Evolutionary conservation across 1,284 basidiomycete species (phyloP).

Genomic region (Cystobasidiaceae sp.): DNA sequence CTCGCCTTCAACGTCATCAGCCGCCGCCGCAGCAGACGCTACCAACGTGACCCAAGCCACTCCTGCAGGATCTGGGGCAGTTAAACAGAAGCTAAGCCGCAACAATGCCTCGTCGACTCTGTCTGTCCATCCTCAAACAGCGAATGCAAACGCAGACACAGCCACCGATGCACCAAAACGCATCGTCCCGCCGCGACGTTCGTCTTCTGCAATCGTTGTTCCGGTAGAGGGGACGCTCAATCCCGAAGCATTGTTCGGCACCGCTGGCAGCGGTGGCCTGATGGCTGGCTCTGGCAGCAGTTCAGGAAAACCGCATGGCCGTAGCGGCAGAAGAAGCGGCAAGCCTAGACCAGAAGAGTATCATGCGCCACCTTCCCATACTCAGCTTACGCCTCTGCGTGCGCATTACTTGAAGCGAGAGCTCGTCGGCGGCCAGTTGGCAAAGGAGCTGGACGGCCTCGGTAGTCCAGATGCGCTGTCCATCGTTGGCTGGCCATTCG

Average conservation of each 20-base stretch:
- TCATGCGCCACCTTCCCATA: conserved; percentile 50
- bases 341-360: conserved; percentile 53
- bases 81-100: no score
- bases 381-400: conserved; percentile 66
- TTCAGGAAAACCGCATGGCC: no score
- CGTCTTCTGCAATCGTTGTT: conserved; percentile 37
- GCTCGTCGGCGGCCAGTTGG: conserved; percentile 79
- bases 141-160: conserved; percentile 3
- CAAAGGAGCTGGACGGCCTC: conserved; percentile 66
- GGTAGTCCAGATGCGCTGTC: conserved; percentile 68
- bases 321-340: no score
- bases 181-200: conserved; percentile 39
- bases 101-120: no score
- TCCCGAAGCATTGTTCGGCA: not conserved
- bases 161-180: conserved; percentile 41
- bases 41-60: no score
- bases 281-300: no score
- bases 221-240: conserved; percentile 6
- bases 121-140: not conserved
- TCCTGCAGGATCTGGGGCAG: no score
- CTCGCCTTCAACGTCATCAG: not conserved
- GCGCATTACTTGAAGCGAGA: conserved; percentile 95
- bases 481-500: conserved; percentile 77
- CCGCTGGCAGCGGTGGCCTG: not conserved
- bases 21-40: not conserved